A percentile compares a stretch with the other conserved stretches of the same genome.
Evolutionary conservation across 1,139 yeast species (phyloP).

Genomic region (Taiozyma onychis): DNA sequence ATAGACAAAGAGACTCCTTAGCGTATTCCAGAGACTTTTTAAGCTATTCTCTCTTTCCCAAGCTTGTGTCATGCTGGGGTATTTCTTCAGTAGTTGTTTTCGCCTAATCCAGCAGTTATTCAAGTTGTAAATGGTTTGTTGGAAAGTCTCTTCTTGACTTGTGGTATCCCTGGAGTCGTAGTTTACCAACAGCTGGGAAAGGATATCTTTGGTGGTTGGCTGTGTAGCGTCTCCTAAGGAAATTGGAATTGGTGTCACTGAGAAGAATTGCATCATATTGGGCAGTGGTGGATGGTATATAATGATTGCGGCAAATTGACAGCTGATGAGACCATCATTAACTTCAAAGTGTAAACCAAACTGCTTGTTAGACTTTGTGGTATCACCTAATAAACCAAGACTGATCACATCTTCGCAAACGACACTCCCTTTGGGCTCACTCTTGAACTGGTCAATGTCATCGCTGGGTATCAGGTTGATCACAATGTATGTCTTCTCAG

Average conservation of each 20-base stretch:
- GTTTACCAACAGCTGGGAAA: background rate
- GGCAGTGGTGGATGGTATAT: constrained; percentile 72
- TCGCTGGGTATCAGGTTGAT: constrained; percentile 7
- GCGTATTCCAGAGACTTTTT: background rate
- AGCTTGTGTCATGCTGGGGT: constrained; percentile 11
- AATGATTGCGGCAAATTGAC: constrained; percentile 35
- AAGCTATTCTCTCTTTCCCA: constrained; percentile 9
- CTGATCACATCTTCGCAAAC: background rate
- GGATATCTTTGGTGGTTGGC: constrained; percentile 16
- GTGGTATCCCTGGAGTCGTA: constrained; percentile 3
- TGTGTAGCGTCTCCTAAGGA: constrained; percentile 41
- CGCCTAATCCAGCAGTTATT: constrained; percentile 20
- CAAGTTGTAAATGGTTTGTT: constrained; percentile 20
- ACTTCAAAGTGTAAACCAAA: constrained; percentile 2
- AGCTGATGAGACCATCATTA: constrained; percentile 1
- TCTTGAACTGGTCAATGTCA: constrained; percentile 4
- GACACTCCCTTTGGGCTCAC: background rate
- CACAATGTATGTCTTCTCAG: background rate
- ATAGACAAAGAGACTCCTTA: background rate
- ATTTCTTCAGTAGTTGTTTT: constrained; percentile 5
- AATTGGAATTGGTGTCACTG: constrained; percentile 65
- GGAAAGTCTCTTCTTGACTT: constrained; percentile 12
- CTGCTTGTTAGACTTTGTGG: too few relatives aligned
- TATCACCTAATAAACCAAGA: constrained; percentile 10
- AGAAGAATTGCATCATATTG: constrained; percentile 69